These are phyloP conservation scores for Clarireedia paspali DNA, from an alignment of 2,329 filamentous ascomycete genomes.

Conservation along the genomic window DNA sequence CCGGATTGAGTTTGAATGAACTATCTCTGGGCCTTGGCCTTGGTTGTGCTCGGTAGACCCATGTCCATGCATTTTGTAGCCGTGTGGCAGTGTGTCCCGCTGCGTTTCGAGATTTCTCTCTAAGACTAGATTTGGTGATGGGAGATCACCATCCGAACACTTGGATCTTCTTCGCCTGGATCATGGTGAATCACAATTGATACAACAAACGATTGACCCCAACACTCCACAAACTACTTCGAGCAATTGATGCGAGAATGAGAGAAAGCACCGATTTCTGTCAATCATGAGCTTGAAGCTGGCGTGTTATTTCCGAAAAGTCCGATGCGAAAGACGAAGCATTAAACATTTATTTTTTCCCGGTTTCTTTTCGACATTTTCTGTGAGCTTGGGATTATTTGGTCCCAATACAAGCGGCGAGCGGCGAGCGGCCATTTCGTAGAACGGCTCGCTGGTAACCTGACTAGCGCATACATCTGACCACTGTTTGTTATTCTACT, in stretches of 20 bases:
- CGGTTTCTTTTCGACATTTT: not conserved
- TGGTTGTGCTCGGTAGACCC: slow-evolving; percentile 17
- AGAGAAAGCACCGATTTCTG: not conserved
- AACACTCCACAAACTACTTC: slow-evolving; percentile 5
- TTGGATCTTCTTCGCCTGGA: slow-evolving; percentile 22
- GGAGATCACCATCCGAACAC: slow-evolving; percentile 26
- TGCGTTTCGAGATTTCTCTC: slow-evolving; percentile 22
- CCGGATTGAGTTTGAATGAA: slow-evolving; percentile 21
- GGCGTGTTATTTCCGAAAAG: not conserved
- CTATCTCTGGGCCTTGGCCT: slow-evolving; percentile 7
- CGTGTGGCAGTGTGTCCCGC: slow-evolving; percentile 15
- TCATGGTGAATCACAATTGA: slow-evolving; percentile 25
- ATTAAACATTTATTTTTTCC: not conserved
- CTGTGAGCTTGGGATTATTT: slow-evolving; percentile 18
- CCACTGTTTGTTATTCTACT: slow-evolving; percentile 7
- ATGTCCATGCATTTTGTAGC: slow-evolving; percentile 12
- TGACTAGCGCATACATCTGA: slow-evolving; percentile 21
- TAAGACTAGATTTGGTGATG: slow-evolving; percentile 15
- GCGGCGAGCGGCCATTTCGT: slow-evolving; percentile 9
- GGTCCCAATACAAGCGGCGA: slow-evolving; percentile 7
- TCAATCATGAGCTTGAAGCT: slow-evolving; percentile 2
- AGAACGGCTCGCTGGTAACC: slow-evolving; percentile 17
- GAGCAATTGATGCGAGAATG: slow-evolving; percentile 2
- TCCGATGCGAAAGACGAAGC: not conserved
- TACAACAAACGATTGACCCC: slow-evolving; percentile 13